Percentiles rank a stretch among this genome's conserved stretches.
Conservation (phyloP, 257 asterid genomes). For the Lycium ferocissimum region DNA sequence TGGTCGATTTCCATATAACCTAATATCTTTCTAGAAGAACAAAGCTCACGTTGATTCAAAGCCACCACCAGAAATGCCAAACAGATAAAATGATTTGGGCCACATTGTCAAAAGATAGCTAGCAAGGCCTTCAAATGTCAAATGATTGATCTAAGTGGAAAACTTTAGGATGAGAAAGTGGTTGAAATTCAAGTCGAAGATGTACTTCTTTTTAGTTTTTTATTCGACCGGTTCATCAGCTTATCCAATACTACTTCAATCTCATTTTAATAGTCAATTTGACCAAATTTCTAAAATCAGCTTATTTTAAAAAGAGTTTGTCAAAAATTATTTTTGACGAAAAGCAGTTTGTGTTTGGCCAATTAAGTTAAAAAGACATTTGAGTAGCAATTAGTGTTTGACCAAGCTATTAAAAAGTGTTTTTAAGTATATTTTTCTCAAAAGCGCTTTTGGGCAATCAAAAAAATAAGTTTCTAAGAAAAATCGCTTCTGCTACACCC, state of each 20-base stretch:
- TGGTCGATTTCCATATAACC: background rate
- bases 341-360: too few species aligned
- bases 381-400: too few species aligned
- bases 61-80: background rate
- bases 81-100: background rate
- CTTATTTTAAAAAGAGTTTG: too few species aligned
- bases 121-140: conserved; percentile 12
- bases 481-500: too few species aligned
- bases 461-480: too few species aligned
- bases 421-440: too few species aligned
- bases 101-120: background rate
- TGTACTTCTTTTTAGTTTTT: background rate
- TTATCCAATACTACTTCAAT: background rate
- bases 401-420: too few species aligned
- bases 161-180: background rate
- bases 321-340: too few species aligned
- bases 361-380: too few species aligned
- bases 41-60: background rate
- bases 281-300: too few species aligned
- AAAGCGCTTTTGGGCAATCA: too few species aligned
- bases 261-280: background rate
- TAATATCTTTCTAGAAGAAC: background rate
- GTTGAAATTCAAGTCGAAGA: background rate
- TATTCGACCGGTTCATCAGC: background rate
- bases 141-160: background rate